phyloP scores from a whole-genome alignment of 306 rosid genomes.

The Prunus salicina region DNA sequence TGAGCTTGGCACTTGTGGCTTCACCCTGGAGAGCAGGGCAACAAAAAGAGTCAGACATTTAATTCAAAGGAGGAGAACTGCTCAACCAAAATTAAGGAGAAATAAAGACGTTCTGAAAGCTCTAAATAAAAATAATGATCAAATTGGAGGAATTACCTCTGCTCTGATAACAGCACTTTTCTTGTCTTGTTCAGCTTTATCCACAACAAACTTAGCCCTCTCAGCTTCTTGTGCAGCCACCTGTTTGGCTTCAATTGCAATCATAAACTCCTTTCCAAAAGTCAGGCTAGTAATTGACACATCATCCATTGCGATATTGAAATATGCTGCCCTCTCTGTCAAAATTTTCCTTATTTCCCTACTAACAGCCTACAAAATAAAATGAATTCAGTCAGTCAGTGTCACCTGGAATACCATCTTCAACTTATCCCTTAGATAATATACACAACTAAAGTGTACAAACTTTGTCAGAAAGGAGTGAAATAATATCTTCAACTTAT shows the following conservation, averaged over 20 bases:
- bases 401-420: not conserved
- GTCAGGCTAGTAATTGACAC: slow-evolving; percentile 77
- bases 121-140: not conserved
- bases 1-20: slow-evolving; percentile 78
- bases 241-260: slow-evolving; percentile 93
- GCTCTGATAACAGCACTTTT: slow-evolving; percentile 81
- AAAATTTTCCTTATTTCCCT: slow-evolving; percentile 73
- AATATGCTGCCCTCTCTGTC: slow-evolving; percentile 72
- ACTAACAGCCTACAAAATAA: slow-evolving; percentile 59
- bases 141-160: slow-evolving; percentile 36
- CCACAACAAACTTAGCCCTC: slow-evolving; percentile 89
- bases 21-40: slow-evolving; percentile 60
- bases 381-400: not conserved
- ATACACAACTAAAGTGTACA: not conserved
- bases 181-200: slow-evolving; percentile 89
- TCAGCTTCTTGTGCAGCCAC: slow-evolving; percentile 96
- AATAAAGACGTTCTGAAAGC: not conserved
- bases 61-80: not conserved
- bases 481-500: not conserved
- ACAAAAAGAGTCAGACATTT: not conserved
- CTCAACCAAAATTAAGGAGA: too few species aligned
- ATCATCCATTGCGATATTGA: slow-evolving; percentile 88
- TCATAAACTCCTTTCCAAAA: slow-evolving; percentile 74
- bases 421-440: not conserved
- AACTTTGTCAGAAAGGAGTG: not conserved